phyloP scores from a whole-genome alignment of 306 rosid species.

The Cicer bijugum region DNA sequence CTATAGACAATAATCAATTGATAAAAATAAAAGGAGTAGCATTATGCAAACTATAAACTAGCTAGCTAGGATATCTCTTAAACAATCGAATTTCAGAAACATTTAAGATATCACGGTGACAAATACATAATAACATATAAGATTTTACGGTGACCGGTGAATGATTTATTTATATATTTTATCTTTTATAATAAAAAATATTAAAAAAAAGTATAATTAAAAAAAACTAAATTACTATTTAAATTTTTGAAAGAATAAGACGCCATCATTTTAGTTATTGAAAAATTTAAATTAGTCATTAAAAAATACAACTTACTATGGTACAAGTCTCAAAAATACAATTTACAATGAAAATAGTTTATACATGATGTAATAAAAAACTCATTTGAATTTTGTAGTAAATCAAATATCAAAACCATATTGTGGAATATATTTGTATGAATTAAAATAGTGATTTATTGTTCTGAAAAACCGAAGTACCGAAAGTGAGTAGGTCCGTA shows the following conservation, averaged over 20 bases:
- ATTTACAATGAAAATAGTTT: too few species aligned
- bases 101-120: neutral
- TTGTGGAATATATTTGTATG: accelerated
- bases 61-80: slow-evolving; percentile 39
- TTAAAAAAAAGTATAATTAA: neutral
- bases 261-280: too few species aligned
- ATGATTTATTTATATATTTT: slow-evolving; percentile 40
- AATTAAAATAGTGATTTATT: too few species aligned
- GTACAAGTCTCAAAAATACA: too few species aligned
- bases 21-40: neutral
- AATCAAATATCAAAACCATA: too few species aligned
- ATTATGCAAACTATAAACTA: slow-evolving; percentile 36
- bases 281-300: neutral
- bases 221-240: neutral
- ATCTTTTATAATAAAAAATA: neutral
- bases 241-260: too few species aligned
- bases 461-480: slow-evolving; percentile 59
- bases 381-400: too few species aligned
- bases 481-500: slow-evolving; percentile 57
- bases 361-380: accelerated
- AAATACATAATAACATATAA: slow-evolving; percentile 11
- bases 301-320: too few species aligned
- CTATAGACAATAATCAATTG: neutral
- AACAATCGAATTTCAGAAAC: slow-evolving; percentile 51
- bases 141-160: neutral